Evolutionary conservation across 495 filamentous ascomycete species (phyloP), one percentile per base, ranked within the genome.

Genomic region (Trichoderma erinaceum): DNA sequence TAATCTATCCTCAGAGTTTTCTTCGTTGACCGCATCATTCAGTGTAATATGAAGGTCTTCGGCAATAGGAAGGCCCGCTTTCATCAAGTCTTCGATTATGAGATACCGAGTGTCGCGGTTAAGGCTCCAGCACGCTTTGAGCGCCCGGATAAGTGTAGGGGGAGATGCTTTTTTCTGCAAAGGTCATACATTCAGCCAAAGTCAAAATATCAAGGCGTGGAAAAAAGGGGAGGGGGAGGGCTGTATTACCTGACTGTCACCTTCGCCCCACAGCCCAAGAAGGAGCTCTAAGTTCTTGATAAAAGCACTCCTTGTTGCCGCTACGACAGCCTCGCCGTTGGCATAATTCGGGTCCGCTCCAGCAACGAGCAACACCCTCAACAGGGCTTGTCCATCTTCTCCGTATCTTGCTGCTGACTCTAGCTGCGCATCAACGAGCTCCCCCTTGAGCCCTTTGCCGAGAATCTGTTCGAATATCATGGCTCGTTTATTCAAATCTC

Each of bases 271-370:
- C 8, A 82, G 70, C 0, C 80, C 80, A 10, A 84, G 71, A 69
- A 84, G 71, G 65, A 82, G 69, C 69, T 81, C 79, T 10, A 84
- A 70, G 67, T 71, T 81, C 1, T 73, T 76, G 67, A 84, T 70
- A 63, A 79, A 77, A 0, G 77, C 77, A 35, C 78, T 75, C 23
- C 78, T 73, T 0, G 81, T 76, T 0, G 79, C 78, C 25, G 80
- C 80, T 71, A 80, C 80, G n/a, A 84, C 75, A 18, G 80, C 81
- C 27, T 84, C 81, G 4, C 81, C 81, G 0, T 75, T 68, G 15
- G 78, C 80, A 65, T 77, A 80, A 67, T 84, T 75, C 3, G 78
- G 76, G 50, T 72, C 76, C 18, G 81, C 81, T 7, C 81, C 81
- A 32, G 76, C 78, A 12, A 72, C 66, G 2, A 84, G 74, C 27